Base-by-base conservation (phyloP, 768 basidiomycete species). In the Boletus sp. region DNA sequence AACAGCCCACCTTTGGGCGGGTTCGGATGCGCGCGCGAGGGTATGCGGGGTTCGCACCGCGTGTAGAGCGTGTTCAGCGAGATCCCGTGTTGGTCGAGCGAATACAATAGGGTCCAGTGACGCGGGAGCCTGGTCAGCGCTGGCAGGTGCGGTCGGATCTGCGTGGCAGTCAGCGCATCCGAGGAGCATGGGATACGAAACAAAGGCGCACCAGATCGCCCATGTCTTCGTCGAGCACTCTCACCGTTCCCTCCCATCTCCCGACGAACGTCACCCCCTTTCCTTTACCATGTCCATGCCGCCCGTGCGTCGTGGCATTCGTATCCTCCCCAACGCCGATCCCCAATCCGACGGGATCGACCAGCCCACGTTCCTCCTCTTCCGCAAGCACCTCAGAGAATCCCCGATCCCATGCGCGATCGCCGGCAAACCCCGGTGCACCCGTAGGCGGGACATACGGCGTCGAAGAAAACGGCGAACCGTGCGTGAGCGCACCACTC, bases 31-130 rank as follows among this genome's bases (percentile, higher is more conserved):
- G 59, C 61, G 3, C 62, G 58, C 7, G 64, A 57, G 1, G 71
- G 71, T 18, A 67, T 35, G 24, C 73, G 71, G 5, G 70, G 64
- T 50, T 82, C 83, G 52, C 86, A 90, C 1, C 80, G 80, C 3
- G 79, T 65, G 70, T 97, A 98, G 6, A 98, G 80, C 1, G 96
- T 97, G 45, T 88, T 85, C 14, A 98, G 78, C 12, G 93, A 95
- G 45, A 95, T 94, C 0, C 96, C 96, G 63, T 98, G 90, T 65
- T 97, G 94, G 66, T 98, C 96, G 17, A 97, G 79, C 15, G 92
- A 94, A 74, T 95, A 94, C 6, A 94, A 73, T 0, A 95, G 80
- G 1, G 81, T 80, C 94, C 94, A 96, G 30, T 78, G 74, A 7
- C 78, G 76, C 0, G 87, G 80, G 17, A 95, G 81, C 5, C 88